A percentile compares a stretch with the other conserved stretches of the same genome.
phyloP scores from a whole-genome alignment of 2,329 filamentous ascomycete species.

The Exophiala sideris region DNA sequence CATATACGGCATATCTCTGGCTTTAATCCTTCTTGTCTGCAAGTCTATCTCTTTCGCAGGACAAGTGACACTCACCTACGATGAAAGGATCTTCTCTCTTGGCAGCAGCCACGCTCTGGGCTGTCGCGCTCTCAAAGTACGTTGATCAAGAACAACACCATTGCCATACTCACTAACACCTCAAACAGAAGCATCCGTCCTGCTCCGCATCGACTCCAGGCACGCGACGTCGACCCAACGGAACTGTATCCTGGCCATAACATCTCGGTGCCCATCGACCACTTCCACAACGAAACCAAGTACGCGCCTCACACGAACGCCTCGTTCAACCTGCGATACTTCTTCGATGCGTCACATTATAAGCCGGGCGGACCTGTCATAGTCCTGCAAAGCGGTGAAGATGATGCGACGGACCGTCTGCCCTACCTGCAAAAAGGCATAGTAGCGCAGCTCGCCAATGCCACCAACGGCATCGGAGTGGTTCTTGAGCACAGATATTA shows the following conservation, averaged over 20 bases:
- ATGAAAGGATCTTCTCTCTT: slow-evolving; percentile 15
- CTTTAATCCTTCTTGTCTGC: neutral
- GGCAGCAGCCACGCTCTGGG: slow-evolving; percentile 5
- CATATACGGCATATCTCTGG: neutral
- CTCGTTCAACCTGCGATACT: slow-evolving; percentile 71
- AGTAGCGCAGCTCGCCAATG: slow-evolving; percentile 64
- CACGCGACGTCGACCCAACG: slow-evolving; percentile 24
- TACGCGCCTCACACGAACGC: slow-evolving; percentile 74
- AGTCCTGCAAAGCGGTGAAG: slow-evolving; percentile 71
- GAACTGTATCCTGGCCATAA: slow-evolving; percentile 48
- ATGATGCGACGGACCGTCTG: slow-evolving; percentile 59
- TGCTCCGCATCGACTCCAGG: slow-evolving; percentile 12
- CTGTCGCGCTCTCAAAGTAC: slow-evolving; percentile 12
- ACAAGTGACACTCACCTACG: neutral
- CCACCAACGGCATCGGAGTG: slow-evolving; percentile 71
- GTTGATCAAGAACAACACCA: neutral
- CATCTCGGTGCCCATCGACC: slow-evolving; percentile 64
- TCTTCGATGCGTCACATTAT: slow-evolving; percentile 77
- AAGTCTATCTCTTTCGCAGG: neutral
- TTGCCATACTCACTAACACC: neutral
- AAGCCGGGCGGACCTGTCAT: slow-evolving; percentile 76
- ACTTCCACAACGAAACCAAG: slow-evolving; percentile 74
- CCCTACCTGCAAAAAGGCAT: slow-evolving; percentile 76
- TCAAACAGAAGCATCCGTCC: slow-evolving; percentile 12
- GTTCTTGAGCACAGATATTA: slow-evolving; percentile 88